Base-by-base conservation (phyloP, 768 basidiomycete genomes). In the Russula emetica region DNA sequence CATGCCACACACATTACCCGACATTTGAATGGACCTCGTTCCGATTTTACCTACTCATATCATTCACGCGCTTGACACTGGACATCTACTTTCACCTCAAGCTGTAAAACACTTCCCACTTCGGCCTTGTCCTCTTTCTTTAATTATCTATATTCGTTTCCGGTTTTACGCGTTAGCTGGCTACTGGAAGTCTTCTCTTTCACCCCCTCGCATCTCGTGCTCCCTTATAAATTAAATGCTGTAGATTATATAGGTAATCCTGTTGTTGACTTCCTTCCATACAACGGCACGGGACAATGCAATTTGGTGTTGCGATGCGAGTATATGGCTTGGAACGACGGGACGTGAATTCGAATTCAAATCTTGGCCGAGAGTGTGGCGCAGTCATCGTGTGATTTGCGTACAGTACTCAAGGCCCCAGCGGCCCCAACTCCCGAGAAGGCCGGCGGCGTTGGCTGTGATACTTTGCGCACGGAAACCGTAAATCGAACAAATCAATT, bases 41-140 rank as follows among this genome's bases (percentile, higher is more conserved):
- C 34, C 32, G 26, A 44, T 32, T 51, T 42, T 51, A 45, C 24
- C 24, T 42, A 42, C 26, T 20, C 13, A 38, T 50, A 18, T 55
- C 32, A 34, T 28, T 55, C 16, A 22, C 8, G 32, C 26, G 9
- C 55, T 50, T 28, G 24, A 50, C 30, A 60, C 44, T 6, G 59
- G 63, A 64, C 63, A 55, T 56, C 40, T 54, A 11, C 26, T 45
- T 49, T 20, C 14, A 40, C 45, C 16, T 18, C 30, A 57, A 55
- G 26, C 50, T 64, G 63, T 64, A 64, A 22, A 30, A 60, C 45
- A 18, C 22, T 32, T 16, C 28, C 57, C 38, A 42, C 45, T 38
- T n/a, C 36, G n/a, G 30, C 53, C 11, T 28, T n/a, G 18, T 30
- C 55, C n/a, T 55, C 28, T 44, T 34, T 34, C 14, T 56, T 38